These are phyloP conservation scores for Pyrus hybrid DNA, from an alignment of 331 rosid genomes.

Conservation along the genomic window DNA sequence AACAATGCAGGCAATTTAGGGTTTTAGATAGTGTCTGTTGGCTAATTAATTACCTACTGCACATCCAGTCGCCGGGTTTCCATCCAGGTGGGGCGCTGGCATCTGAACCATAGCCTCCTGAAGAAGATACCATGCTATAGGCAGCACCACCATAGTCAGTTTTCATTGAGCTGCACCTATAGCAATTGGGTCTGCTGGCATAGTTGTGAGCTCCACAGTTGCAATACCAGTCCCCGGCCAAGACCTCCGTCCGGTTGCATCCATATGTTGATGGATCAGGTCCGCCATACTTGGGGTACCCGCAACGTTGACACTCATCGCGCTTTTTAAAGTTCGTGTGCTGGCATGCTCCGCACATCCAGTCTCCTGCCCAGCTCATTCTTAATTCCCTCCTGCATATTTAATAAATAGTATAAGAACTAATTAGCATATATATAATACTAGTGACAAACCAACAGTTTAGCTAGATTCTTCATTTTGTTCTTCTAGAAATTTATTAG, in stretches of 20 bases:
- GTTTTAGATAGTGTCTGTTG: not conserved
- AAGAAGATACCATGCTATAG: conserved; percentile 36
- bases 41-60: conserved; percentile 45
- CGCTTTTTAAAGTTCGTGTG: conserved; percentile 86
- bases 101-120: conserved; percentile 62
- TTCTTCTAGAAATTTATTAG: not conserved
- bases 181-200: conserved; percentile 86
- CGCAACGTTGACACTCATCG: conserved; percentile 77
- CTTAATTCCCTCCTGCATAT: not conserved
- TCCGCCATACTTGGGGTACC: conserved; percentile 87
- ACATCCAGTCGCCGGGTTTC: conserved; percentile 95
- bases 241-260: conserved; percentile 58
- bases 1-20: not conserved
- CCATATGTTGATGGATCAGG: conserved; percentile 82
- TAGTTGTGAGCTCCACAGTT: conserved; percentile 90
- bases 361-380: conserved; percentile 97
- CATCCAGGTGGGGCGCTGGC: conserved; percentile 82
- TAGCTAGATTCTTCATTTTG: not conserved
- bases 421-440: not conserved
- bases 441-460: not conserved
- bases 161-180: conserved; percentile 54
- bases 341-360: conserved; percentile 95
- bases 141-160: conserved; percentile 40
- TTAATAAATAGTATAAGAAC: not conserved
- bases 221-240: conserved; percentile 98